Evolutionary conservation across 106 monocot species (phyloP).

Genomic region (Hemerocallis citrina): DNA sequence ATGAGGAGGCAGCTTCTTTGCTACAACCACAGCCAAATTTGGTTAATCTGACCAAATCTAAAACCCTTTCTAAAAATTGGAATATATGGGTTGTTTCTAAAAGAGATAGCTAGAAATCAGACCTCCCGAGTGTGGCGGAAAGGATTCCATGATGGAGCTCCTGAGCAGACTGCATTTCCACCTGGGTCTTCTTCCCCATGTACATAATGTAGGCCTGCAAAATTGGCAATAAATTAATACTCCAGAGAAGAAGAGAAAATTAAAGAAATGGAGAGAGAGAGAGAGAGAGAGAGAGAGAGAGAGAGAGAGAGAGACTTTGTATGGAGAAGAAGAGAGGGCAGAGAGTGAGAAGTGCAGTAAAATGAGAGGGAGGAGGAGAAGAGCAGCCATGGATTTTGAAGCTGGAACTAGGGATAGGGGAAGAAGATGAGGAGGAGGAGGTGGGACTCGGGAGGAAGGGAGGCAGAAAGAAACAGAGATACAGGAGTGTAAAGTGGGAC

Average conservation of each 20-base stretch:
- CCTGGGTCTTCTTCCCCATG: conserved; percentile 30
- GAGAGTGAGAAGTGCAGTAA: background rate
- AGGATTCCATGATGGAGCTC: conserved; percentile 36
- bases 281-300: background rate
- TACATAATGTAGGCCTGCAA: conserved; percentile 50
- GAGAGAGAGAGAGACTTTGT: conserved; percentile 4
- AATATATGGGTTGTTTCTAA: background rate
- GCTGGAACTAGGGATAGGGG: too few relatives aligned
- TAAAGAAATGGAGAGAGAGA: background rate
- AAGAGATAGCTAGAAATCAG: too few relatives aligned
- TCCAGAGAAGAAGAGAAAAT: too few relatives aligned
- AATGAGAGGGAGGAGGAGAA: background rate
- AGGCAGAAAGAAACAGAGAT: too few relatives aligned
- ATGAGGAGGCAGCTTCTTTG: conserved; percentile 19
- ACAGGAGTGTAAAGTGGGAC: too few relatives aligned
- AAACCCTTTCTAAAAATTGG: background rate
- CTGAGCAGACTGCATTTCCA: conserved; percentile 13
- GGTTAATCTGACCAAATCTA: background rate
- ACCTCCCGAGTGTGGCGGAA: conserved; percentile 37
- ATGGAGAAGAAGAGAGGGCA: conserved; percentile 3
- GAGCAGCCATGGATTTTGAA: too few relatives aligned
- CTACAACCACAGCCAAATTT: background rate
- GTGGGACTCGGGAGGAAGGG: too few relatives aligned
- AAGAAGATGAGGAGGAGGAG: too few relatives aligned
- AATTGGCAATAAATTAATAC: background rate